Percentiles rank a stretch among this genome's conserved stretches.
phyloP scores from a whole-genome alignment of 371 early-diverging fungal species.

The Apophysomyces sp. region DNA sequence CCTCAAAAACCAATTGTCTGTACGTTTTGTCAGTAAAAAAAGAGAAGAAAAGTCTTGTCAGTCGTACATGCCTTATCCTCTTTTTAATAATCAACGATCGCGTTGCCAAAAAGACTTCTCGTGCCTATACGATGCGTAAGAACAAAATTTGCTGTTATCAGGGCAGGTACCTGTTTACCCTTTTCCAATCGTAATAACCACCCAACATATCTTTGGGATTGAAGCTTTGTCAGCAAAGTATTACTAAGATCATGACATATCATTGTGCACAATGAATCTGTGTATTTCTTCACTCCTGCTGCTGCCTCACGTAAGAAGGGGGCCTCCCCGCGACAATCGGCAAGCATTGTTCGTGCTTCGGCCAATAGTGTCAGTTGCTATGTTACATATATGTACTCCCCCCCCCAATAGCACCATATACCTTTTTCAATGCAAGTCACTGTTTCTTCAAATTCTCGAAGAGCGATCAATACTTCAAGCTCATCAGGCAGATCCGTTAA shows the following conservation, averaged over 20 bases:
- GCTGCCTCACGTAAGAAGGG: slow-evolving; percentile 50
- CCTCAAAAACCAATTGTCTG: slow-evolving; percentile 84
- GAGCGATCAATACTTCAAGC: slow-evolving; percentile 86
- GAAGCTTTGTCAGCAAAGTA: slow-evolving; percentile 75
- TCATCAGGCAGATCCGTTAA: slow-evolving; percentile 79
- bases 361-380: not conserved
- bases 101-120: slow-evolving; percentile 74
- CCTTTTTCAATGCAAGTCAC: slow-evolving; percentile 73
- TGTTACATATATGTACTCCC: not conserved
- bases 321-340: slow-evolving; percentile 34
- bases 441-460: slow-evolving; percentile 84
- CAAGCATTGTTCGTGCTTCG: slow-evolving; percentile 40
- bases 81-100: slow-evolving; percentile 79
- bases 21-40: not conserved
- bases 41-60: not conserved
- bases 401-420: slow-evolving; percentile 15
- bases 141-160: too few relatives aligned
- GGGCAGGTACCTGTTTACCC: slow-evolving; percentile 72
- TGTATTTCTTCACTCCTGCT: slow-evolving; percentile 63
- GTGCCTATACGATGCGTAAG: slow-evolving; percentile 47
- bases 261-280: slow-evolving; percentile 59
- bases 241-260: slow-evolving; percentile 78
- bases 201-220: slow-evolving; percentile 77
- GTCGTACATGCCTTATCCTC: slow-evolving; percentile 54
- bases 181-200: slow-evolving; percentile 80